phyloP scores from a whole-genome alignment of 2,329 filamentous ascomycete species.

The Alternaria brassicicola region DNA sequence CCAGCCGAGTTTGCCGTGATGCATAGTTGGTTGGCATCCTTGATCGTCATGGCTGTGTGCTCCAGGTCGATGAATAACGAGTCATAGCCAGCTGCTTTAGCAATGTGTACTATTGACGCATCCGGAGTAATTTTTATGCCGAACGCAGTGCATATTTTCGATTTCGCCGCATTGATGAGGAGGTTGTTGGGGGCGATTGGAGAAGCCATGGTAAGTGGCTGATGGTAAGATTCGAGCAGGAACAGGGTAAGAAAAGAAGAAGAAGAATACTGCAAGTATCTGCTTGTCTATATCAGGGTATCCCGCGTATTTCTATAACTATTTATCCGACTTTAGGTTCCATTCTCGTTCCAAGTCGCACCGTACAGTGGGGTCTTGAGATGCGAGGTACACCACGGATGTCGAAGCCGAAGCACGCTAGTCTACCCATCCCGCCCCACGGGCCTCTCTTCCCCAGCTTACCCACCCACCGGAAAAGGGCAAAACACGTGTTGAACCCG shows the following conservation, averaged over 20 bases:
- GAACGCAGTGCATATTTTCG: background rate
- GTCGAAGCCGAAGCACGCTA: no score
- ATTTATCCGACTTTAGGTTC: no score
- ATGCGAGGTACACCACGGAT: no score
- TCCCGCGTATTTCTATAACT: no score
- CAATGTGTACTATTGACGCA: conserved; percentile 41
- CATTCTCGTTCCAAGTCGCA: no score
- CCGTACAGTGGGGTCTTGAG: no score
- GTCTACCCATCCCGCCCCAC: no score
- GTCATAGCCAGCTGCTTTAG: conserved; percentile 46
- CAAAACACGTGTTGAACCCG: background rate
- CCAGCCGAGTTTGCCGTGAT: conserved; percentile 33
- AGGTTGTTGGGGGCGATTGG: background rate
- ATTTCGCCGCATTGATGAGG: background rate
- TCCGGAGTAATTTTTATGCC: conserved; percentile 39
- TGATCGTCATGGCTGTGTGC: conserved; percentile 43
- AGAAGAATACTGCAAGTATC: no score
- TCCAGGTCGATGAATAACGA: conserved; percentile 51
- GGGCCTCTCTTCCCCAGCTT: background rate
- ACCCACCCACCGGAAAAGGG: background rate
- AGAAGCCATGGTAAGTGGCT: background rate
- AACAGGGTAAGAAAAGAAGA: background rate
- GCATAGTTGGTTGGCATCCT: conserved; percentile 40
- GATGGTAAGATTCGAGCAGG: background rate
- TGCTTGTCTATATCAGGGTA: no score